These are phyloP conservation scores for Acacia crassicarpa DNA, from an alignment of 306 rosid species.

Conservation along the genomic window DNA sequence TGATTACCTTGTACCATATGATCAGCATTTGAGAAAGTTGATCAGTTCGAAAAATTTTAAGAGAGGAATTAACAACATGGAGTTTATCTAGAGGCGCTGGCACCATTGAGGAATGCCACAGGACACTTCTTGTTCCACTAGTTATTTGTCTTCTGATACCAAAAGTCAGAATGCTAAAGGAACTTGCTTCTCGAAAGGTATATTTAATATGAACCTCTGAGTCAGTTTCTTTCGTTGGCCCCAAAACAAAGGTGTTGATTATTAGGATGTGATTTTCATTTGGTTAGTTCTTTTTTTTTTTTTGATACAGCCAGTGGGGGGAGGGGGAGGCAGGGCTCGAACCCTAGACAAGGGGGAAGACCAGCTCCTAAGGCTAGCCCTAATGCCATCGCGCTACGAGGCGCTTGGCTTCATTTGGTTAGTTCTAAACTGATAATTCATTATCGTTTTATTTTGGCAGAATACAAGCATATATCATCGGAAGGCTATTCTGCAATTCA, in stretches of 20 bases:
- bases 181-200: constrained; percentile 89
- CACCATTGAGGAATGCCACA: constrained; percentile 65
- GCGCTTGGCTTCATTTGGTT: too few species aligned
- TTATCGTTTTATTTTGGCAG: constrained; percentile 43
- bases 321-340: too few species aligned
- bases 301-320: too few species aligned
- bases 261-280: background rate
- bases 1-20: constrained; percentile 63
- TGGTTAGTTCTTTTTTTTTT: too few species aligned
- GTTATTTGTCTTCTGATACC: constrained; percentile 85
- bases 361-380: too few species aligned
- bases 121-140: constrained; percentile 68
- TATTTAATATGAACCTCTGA: background rate
- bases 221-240: background rate
- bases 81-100: constrained; percentile 73
- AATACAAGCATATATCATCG: constrained; percentile 79
- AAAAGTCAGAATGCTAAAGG: constrained; percentile 81
- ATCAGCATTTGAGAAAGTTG: constrained; percentile 71
- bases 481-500: constrained; percentile 79
- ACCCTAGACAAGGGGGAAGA: too few species aligned
- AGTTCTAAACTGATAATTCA: constrained; percentile 16
- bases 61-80: constrained; percentile 94
- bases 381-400: too few species aligned
- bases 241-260: background rate
- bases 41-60: constrained; percentile 52